Conservation (phyloP, 345 rosid genomes). For the Salix udensis region DNA sequence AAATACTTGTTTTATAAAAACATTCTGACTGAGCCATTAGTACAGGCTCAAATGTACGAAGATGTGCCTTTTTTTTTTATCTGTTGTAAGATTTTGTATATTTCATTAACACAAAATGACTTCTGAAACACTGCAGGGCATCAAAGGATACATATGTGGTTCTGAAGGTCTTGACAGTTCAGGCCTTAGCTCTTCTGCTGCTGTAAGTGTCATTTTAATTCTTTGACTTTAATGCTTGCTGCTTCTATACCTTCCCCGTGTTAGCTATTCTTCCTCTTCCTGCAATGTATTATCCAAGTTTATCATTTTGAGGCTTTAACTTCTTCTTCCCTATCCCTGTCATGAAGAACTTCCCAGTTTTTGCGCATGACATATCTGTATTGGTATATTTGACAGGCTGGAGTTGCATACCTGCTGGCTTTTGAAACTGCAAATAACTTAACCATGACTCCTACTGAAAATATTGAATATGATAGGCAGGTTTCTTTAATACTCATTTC, state of each 20-base stretch:
- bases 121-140: constrained; percentile 57
- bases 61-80: neutral
- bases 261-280: neutral
- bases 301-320: neutral
- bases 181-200: constrained; percentile 98
- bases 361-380: neutral
- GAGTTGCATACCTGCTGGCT: constrained; percentile 89
- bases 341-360: neutral
- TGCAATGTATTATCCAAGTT: neutral
- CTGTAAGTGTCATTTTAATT: constrained; percentile 52
- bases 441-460: constrained; percentile 57
- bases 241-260: neutral
- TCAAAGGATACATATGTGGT: constrained; percentile 78
- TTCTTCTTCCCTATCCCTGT: neutral
- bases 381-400: constrained; percentile 46
- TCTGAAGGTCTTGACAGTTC: constrained; percentile 87
- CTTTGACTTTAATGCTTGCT: neutral
- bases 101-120: neutral
- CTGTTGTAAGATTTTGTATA: neutral
- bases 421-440: constrained; percentile 76
- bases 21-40: neutral
- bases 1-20: too few relatives aligned
- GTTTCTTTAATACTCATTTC: neutral
- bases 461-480: constrained; percentile 86
- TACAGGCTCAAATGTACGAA: neutral